Base-by-base conservation (phyloP, 2,329 filamentous ascomycete genomes). In the Hymenoscyphus repandus region DNA sequence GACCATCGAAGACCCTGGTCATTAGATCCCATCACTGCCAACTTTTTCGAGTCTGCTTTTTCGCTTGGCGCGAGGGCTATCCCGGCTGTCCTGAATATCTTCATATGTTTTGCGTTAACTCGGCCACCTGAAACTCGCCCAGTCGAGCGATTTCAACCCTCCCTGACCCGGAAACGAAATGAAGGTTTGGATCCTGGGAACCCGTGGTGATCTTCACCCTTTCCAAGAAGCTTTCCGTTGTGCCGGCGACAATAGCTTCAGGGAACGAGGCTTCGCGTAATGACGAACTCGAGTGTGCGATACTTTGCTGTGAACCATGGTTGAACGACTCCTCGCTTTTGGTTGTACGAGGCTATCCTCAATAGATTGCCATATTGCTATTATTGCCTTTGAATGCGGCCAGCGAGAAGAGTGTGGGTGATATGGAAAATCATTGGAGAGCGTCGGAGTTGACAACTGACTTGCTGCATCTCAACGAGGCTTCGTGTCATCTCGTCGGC, bases 81-180 rank as follows among this genome's bases (percentile, higher is more conserved):
- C 45, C 45, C 45, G 20, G 45, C 34, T 27, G 15, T 15, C n/a
- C 39, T 43, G 39, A 18, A 37, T 43, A 49, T 22, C 39, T 33
- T 49, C 39, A 49, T 49, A 31, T 49, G 47, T 49, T 49, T 49
- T 36, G 31, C 43, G 39, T 44, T 49, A 42, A 32, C 5, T 13
- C 17, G 4, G 10, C 18, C 31, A 27, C 27, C 15, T 48, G 46
- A 48, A 48, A 48, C 46, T 31, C 10, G 12, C 30, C 37, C 17
- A 33, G 20, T 30, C 34, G 45, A 47, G 34, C 33, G 34, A 48
- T 33, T 38, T 32, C 20, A 37, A 22, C 31, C 7, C 10, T 34
- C 33, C 46, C 15, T 11, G 30, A n/a, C 34, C 46, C 46, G 27
- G 46, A 42, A 48, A 40, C 46, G 20, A 20, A 38, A n/a, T 38